phyloP scores from a whole-genome alignment of 352 stramenopile species.

The Albugo laibachii region DNA sequence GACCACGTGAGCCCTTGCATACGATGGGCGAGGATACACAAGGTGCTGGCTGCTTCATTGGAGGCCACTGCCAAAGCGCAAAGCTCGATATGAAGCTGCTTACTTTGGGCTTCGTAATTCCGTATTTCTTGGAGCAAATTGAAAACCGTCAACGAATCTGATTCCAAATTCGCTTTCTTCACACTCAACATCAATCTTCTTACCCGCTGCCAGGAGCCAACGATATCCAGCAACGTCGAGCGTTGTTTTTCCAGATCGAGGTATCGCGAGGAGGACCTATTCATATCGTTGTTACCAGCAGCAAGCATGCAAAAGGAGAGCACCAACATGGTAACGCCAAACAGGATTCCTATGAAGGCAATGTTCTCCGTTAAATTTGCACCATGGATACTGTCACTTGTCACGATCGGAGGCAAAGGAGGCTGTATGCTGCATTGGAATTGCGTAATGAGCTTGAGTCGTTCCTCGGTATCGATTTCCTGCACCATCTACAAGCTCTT shows the following conservation, averaged over 20 bases:
- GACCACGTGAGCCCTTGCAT: conserved; percentile 40
- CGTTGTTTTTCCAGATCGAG: conserved; percentile 46
- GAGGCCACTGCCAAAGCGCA: conserved; percentile 34
- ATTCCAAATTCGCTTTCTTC: conserved; percentile 56
- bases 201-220: conserved; percentile 61
- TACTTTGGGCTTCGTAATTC: conserved; percentile 52
- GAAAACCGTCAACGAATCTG: conserved; percentile 41
- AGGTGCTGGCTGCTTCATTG: conserved; percentile 46
- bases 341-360: conserved; percentile 64
- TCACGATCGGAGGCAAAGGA: conserved; percentile 37
- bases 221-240: conserved; percentile 34
- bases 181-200: conserved; percentile 32
- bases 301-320: not conserved
- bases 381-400: conserved; percentile 45
- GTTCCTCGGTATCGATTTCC: conserved; percentile 48
- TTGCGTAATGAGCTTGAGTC: conserved; percentile 40
- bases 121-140: conserved; percentile 70
- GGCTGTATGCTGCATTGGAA: conserved; percentile 52
- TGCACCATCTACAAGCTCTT: conserved; percentile 33
- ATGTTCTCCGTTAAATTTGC: conserved; percentile 42
- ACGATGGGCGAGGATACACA: conserved; percentile 50
- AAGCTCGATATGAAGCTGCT: conserved; percentile 47
- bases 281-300: not conserved
- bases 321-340: conserved; percentile 36
- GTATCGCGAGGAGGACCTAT: conserved; percentile 21